These are phyloP conservation scores for Neonothopanus nambi DNA, from an alignment of 1,284 basidiomycete genomes.

Conservation along the genomic window DNA sequence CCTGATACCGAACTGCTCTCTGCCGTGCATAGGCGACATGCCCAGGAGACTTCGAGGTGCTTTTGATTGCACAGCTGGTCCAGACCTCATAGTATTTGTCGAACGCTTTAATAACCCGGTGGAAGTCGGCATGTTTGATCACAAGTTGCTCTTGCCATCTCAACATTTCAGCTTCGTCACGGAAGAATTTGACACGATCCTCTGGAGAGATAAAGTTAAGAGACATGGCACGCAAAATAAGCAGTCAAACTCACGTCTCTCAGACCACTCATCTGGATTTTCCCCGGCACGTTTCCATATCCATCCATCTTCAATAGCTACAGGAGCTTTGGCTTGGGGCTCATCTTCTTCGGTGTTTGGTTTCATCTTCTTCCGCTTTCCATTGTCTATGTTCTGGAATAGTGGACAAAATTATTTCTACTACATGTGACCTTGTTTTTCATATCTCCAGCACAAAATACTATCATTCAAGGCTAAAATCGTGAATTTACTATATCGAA, in stretches of 20 bases:
- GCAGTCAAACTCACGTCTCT: constrained; percentile 2
- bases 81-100: constrained; percentile 12
- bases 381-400: no score
- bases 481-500: no score
- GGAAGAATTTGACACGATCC: constrained; percentile 29
- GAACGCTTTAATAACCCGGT: constrained; percentile 21
- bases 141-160: constrained; percentile 28
- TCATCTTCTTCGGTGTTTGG: background rate
- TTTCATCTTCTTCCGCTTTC: background rate
- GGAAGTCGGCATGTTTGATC: constrained; percentile 23
- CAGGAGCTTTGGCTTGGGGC: no score
- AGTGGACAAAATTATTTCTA: no score
- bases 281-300: constrained; percentile 2
- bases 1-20: constrained; percentile 4
- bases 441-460: no score
- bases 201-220: constrained; percentile 17
- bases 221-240: background rate
- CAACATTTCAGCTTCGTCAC: constrained; percentile 29
- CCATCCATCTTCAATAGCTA: constrained; percentile 2
- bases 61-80: background rate
- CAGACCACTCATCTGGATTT: constrained; percentile 1
- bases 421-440: no score
- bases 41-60: background rate
- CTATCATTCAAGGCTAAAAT: no score
- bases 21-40: constrained; percentile 16